These are phyloP conservation scores for Kalmusia sp. DNA, from an alignment of 2,329 filamentous ascomycete genomes.

Conservation along the genomic window DNA sequence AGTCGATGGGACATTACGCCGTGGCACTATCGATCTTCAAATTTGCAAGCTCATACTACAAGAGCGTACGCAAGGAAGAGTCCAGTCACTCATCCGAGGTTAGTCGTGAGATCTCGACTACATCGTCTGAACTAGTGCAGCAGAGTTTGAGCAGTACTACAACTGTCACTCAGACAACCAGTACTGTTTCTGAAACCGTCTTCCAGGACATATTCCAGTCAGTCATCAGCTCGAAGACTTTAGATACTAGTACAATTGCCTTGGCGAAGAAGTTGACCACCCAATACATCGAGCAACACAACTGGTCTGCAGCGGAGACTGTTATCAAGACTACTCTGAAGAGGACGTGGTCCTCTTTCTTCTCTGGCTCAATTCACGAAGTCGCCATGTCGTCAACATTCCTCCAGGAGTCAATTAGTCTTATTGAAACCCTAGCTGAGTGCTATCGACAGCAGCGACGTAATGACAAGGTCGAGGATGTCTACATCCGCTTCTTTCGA, in stretches of 20 bases:
- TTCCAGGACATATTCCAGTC: slow-evolving; percentile 55
- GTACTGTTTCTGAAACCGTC: slow-evolving; percentile 50
- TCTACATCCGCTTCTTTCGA: slow-evolving; percentile 48
- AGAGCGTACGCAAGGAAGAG: slow-evolving; percentile 44
- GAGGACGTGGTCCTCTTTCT: slow-evolving; percentile 56
- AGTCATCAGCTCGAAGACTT: slow-evolving; percentile 46
- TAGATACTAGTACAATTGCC: slow-evolving; percentile 51
- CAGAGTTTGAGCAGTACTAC: slow-evolving; percentile 37
- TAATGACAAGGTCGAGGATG: slow-evolving; percentile 48
- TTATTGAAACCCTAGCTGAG: slow-evolving; percentile 55
- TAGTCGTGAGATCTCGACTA: slow-evolving; percentile 48
- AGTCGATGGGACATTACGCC: slow-evolving; percentile 52
- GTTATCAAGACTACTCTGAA: slow-evolving; percentile 55
- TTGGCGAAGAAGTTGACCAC: slow-evolving; percentile 50
- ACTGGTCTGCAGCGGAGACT: slow-evolving; percentile 56
- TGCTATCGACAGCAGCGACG: slow-evolving; percentile 52
- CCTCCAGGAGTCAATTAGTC: slow-evolving; percentile 54
- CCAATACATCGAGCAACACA: slow-evolving; percentile 55
- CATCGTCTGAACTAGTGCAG: slow-evolving; percentile 53
- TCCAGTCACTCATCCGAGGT: slow-evolving; percentile 51
- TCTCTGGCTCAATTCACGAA: slow-evolving; percentile 53
- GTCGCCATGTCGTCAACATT: slow-evolving; percentile 53
- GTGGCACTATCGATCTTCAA: slow-evolving; percentile 59
- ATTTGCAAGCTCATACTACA: slow-evolving; percentile 43
- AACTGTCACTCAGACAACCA: slow-evolving; percentile 45